A percentile compares a stretch with the other conserved stretches of the same genome.
These are phyloP conservation scores for Alloascoidea hylecoeti DNA, from an alignment of 805 yeast species.

Conservation along the genomic window DNA sequence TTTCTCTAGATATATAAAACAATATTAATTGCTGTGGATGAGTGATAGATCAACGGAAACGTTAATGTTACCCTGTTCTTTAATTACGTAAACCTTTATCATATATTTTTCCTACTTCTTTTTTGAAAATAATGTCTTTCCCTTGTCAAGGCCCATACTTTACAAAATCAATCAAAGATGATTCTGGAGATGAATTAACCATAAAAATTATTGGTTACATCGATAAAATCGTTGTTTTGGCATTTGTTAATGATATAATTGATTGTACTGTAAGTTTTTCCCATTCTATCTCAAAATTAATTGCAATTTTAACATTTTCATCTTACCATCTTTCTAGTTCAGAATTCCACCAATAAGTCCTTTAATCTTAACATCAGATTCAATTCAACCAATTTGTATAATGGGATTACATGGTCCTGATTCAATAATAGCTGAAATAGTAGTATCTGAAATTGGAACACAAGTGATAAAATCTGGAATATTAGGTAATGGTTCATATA, in stretches of 20 bases:
- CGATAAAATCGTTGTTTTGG: background rate
- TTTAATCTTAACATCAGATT: background rate
- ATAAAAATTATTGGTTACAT: background rate
- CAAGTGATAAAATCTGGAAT: background rate
- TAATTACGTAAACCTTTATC: too few species aligned
- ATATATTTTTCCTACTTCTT: too few species aligned
- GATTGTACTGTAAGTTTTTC: background rate
- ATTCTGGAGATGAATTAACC: constrained; percentile 1
- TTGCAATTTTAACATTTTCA: background rate
- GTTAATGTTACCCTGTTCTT: too few species aligned
- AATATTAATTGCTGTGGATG: too few species aligned
- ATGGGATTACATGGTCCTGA: background rate
- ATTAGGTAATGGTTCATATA: background rate
- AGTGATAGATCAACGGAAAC: too few species aligned
- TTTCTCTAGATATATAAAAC: too few species aligned
- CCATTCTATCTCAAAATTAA: background rate
- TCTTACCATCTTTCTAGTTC: background rate
- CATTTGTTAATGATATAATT: background rate
- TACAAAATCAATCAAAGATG: too few species aligned
- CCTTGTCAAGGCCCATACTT: too few species aligned
- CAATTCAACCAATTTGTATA: background rate
- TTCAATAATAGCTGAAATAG: background rate
- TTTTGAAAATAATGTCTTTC: too few species aligned
- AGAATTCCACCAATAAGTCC: background rate
- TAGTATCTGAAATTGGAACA: background rate